Conservation (phyloP, 2,329 filamentous ascomycete species). For the Penicillium sp. region DNA sequence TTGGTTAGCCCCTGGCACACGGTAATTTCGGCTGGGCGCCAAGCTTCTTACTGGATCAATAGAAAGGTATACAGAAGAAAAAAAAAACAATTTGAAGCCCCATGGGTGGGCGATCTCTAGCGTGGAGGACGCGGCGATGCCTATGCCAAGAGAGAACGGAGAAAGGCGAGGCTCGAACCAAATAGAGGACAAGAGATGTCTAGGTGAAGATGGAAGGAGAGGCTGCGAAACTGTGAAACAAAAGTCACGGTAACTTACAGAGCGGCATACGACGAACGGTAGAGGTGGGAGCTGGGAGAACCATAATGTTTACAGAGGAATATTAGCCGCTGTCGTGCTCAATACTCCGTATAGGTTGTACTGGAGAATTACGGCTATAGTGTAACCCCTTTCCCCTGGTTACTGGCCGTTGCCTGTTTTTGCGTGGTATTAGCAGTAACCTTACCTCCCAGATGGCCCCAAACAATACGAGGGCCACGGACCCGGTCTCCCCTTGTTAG, state of each 20-base stretch:
- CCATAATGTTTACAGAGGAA: not conserved
- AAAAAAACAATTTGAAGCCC: constrained; percentile 8
- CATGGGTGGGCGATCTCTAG: constrained; percentile 3
- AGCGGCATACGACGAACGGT: not conserved
- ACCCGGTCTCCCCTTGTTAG: not conserved
- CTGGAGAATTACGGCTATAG: not conserved
- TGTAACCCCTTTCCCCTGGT: not conserved
- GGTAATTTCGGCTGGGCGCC: constrained; percentile 33
- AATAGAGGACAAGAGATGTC: not conserved
- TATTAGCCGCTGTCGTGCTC: not conserved
- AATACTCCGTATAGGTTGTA: not conserved
- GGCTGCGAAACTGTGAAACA: constrained; percentile 9
- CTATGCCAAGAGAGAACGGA: constrained; percentile 9
- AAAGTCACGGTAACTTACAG: not conserved
- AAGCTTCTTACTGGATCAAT: constrained; percentile 30
- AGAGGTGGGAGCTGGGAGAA: not conserved
- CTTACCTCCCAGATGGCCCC: not conserved
- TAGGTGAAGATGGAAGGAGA: not conserved
- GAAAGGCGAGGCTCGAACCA: constrained; percentile 5
- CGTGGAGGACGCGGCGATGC: constrained; percentile 8
- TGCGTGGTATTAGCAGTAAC: not conserved
- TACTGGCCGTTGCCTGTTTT: not conserved
- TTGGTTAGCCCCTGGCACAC: constrained; percentile 29
- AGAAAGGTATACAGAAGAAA: constrained; percentile 31
- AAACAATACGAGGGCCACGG: not conserved